phyloP scores from a whole-genome alignment of 208 protist genomes.

The Paratrypanosoma confusum region DNA sequence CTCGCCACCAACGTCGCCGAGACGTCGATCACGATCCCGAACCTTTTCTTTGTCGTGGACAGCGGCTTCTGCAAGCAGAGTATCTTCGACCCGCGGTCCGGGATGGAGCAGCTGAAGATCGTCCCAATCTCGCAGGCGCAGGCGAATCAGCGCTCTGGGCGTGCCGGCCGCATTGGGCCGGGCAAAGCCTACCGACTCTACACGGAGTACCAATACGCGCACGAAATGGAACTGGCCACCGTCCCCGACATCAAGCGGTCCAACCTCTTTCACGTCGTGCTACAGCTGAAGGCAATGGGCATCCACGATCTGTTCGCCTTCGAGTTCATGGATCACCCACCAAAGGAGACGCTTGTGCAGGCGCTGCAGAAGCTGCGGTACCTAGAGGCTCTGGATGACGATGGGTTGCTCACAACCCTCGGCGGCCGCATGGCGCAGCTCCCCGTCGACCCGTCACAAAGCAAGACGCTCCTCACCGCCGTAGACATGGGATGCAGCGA shows the following conservation, averaged over 20 bases:
- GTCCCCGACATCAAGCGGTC: conserved; percentile 98
- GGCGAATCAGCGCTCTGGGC: conserved; percentile 93
- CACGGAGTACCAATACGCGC: conserved; percentile 92
- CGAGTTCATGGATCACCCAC: conserved; percentile 97
- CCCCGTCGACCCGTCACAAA: conserved; percentile 96
- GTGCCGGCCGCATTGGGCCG: conserved; percentile 92
- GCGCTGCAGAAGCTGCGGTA: conserved; percentile 96
- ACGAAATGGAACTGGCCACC: conserved; percentile 92
- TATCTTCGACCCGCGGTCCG: conserved; percentile 92
- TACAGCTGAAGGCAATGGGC: conserved; percentile 97
- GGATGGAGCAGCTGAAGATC: conserved; percentile 96
- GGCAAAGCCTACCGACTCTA: conserved; percentile 97
- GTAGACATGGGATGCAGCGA: conserved; percentile 95
- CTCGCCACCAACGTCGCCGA: conserved; percentile 99
- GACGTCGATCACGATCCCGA: conserved; percentile 99
- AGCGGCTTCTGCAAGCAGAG: conserved; percentile 98
- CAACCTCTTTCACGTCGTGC: conserved; percentile 95
- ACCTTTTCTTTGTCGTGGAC: conserved; percentile 98
- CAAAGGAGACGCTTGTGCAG: conserved; percentile 87
- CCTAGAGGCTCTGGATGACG: conserved; percentile 97
- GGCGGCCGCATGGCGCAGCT: conserved; percentile 98
- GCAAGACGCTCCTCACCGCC: conserved; percentile 96
- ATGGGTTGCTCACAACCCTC: conserved; percentile 95
- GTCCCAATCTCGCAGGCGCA: conserved; percentile 96
- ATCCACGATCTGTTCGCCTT: conserved; percentile 95